Evolutionary conservation across 2,329 filamentous ascomycete genomes (phyloP), one percentile per base, ranked within the genome.

Genomic region (Scortechinia acanthostroma): DNA sequence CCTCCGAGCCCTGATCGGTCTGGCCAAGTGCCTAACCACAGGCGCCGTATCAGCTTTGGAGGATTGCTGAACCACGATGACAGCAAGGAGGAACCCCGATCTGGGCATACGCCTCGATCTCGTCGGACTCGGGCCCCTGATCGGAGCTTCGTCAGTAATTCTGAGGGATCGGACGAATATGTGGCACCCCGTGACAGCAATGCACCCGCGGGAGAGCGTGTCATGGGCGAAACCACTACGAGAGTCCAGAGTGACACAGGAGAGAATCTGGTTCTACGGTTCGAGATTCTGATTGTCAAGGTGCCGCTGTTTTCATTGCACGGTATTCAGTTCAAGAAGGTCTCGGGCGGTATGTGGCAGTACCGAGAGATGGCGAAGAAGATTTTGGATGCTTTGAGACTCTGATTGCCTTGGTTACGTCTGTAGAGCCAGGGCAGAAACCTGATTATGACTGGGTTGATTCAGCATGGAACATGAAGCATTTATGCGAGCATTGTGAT

Each of bases 291-390:
- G 53, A 93, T 98, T 53, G 93, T 98, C 60, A 98, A 98, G 67
- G 90, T 98, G 21, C 93, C 93, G 13, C 70, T 98, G 44, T 80
- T 98, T 49, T 90, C 86, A 35, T 68, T 98, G 47, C 91, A 98
- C 58, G 93, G 93, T 43, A 91, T 98, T 49, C 93, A 97, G 62
- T 98, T 98, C 71, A 98, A 98, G 74, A 90, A 93, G 60, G 84
- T 97, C 53, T 80, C 88, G 47, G 91, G 93, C 25, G 91, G 94
- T 48, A 97, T 93, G 47, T 97, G 91, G 91, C 91, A 96, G 64
- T 98, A 95, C 69, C 95, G 96, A 71, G 91, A 88, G 58, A 94
- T 97, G 90, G 93, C 93, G 25, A 91, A 95, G 64, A 90, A 90
- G 55, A 96, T 98, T 56, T 71, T 98, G 53, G 81, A 86, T 58